Conservation (phyloP, 2,329 filamentous ascomycete genomes). For the Orbilia quercus region DNA sequence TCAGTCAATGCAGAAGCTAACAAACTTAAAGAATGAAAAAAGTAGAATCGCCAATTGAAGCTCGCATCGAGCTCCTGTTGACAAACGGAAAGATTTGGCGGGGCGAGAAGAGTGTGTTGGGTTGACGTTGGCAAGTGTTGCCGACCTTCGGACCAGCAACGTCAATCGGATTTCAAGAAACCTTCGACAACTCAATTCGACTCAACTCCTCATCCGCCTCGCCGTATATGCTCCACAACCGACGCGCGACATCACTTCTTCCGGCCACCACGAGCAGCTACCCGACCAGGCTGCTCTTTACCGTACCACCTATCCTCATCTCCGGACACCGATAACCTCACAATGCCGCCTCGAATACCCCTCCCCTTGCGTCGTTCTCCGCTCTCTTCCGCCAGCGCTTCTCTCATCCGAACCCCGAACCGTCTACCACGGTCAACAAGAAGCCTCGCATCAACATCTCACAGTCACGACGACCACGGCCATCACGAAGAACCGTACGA, state of each 20-base stretch:
- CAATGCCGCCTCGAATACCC: conserved; percentile 56
- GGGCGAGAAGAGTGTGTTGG: conserved; percentile 12
- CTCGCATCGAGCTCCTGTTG: neutral
- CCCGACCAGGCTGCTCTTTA: conserved; percentile 19
- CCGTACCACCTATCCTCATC: neutral
- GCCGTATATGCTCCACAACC: conserved; percentile 1
- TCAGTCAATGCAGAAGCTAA: neutral
- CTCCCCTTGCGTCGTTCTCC: conserved; percentile 53
- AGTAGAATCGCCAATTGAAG: conserved; percentile 7
- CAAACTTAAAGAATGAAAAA: neutral
- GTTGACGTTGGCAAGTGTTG: conserved; percentile 23
- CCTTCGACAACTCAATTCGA: too few relatives aligned
- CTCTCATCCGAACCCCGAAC: conserved; percentile 50
- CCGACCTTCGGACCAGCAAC: conserved; percentile 42
- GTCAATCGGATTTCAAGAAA: conserved; percentile 46
- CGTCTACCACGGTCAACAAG: conserved; percentile 39
- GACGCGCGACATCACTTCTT: conserved; percentile 25
- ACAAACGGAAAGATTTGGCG: neutral
- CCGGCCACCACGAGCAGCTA: conserved; percentile 8
- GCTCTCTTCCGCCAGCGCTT: conserved; percentile 52
- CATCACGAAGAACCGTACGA: conserved; percentile 83
- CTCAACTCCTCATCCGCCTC: conserved; percentile 22
- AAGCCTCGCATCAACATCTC: conserved; percentile 45
- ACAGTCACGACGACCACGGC: conserved; percentile 63
- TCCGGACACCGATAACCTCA: conserved; percentile 10